These are phyloP conservation scores for Fusarium zealandicum DNA, from an alignment of 2,329 filamentous ascomycete genomes.

Conservation along the genomic window DNA sequence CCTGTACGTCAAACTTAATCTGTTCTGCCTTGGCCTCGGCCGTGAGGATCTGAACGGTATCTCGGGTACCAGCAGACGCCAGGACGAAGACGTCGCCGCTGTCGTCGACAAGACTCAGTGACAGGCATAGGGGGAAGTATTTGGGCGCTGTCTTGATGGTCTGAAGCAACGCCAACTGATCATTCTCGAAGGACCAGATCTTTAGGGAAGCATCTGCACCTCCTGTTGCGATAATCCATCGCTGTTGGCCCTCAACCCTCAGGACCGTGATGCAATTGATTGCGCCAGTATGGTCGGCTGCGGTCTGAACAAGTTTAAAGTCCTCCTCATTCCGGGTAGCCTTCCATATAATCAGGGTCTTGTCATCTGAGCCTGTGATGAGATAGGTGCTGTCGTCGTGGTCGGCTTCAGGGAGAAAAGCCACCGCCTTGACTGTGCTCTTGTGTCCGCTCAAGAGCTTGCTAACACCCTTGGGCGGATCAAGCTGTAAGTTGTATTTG, in stretches of 20 bases:
- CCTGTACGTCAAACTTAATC: conserved; percentile 71
- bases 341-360: conserved; percentile 76
- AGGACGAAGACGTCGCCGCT: conserved; percentile 67
- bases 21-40: conserved; percentile 53
- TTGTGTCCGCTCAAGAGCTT: conserved; percentile 77
- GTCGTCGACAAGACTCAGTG: conserved; percentile 67
- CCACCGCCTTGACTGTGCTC: conserved; percentile 82
- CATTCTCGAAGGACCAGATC: conserved; percentile 70
- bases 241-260: conserved; percentile 41
- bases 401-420: conserved; percentile 68
- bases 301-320: conserved; percentile 58
- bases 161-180: conserved; percentile 65
- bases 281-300: conserved; percentile 72
- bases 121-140: conserved; percentile 82
- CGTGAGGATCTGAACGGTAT: conserved; percentile 81
- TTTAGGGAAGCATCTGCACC: conserved; percentile 78
- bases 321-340: conserved; percentile 36
- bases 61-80: conserved; percentile 85
- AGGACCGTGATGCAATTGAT: conserved; percentile 72
- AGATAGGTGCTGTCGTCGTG: conserved; percentile 63
- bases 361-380: conserved; percentile 83
- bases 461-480: conserved; percentile 63
- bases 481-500: conserved; percentile 40
- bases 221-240: conserved; percentile 74
- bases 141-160: conserved; percentile 76